phyloP scores from a whole-genome alignment of 192 early-diverging fungal genomes.

The Allomyces macrogynus region DNA sequence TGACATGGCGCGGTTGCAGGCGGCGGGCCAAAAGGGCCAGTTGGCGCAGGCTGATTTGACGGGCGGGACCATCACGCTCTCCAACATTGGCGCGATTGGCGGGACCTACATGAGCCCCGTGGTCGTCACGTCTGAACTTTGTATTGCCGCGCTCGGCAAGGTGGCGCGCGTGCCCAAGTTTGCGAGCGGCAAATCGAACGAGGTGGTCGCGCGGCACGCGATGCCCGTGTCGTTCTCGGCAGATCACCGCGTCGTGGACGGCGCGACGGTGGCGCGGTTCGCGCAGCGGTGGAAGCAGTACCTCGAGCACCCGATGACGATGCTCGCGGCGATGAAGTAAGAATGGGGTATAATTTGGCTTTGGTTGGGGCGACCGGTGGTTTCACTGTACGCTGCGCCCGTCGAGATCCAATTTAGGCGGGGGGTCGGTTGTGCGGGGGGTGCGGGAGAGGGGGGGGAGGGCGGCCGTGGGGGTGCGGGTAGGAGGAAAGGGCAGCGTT shows the following conservation, averaged over 20 bases:
- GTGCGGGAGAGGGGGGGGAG: too few species aligned
- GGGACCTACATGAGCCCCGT: conserved; percentile 79
- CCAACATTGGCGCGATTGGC: conserved; percentile 86
- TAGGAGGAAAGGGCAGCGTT: too few species aligned
- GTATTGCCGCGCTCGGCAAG: conserved; percentile 77
- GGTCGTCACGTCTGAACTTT: conserved; percentile 64
- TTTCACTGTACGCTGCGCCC: too few species aligned
- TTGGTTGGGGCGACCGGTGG: too few species aligned
- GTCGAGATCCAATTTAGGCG: too few species aligned
- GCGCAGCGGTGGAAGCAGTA: conserved; percentile 61
- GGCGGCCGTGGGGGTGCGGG: too few species aligned
- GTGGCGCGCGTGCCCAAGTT: conserved; percentile 66
- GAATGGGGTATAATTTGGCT: too few species aligned
- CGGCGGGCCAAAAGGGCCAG: conserved; percentile 34
- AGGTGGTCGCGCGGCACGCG: conserved; percentile 57
- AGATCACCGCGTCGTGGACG: conserved; percentile 90
- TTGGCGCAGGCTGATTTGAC: conserved; percentile 46
- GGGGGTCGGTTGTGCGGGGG: too few species aligned
- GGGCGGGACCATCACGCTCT: conserved; percentile 77
- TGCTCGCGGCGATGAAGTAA: conserved; percentile 34
- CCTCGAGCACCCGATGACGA: conserved; percentile 62
- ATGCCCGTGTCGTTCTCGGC: conserved; percentile 75
- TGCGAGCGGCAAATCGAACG: conserved; percentile 23
- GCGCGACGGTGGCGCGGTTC: conserved; percentile 87
- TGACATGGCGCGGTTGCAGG: conserved; percentile 55